phyloP scores from a whole-genome alignment of 2,329 filamentous ascomycete genomes.

The Didymella pomorum region DNA sequence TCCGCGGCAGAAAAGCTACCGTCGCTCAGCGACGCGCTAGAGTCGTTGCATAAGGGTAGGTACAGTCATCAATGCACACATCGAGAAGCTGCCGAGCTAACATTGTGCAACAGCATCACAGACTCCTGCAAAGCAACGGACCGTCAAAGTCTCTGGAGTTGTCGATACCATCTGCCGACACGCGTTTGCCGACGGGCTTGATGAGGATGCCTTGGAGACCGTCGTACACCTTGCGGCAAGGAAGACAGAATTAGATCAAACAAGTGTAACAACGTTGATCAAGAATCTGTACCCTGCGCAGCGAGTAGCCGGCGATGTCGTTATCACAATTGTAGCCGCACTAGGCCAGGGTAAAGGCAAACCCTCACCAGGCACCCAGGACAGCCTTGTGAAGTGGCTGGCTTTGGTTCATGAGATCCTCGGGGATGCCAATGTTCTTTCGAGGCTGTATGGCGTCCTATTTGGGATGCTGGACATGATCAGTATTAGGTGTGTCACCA shows the following conservation, averaged over 20 bases:
- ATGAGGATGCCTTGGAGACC: conserved; percentile 65
- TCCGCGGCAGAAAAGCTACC: conserved; percentile 38
- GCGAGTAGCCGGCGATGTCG: conserved; percentile 65
- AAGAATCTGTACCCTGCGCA: conserved; percentile 79
- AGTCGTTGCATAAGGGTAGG: conserved; percentile 47
- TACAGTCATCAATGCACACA: conserved; percentile 27
- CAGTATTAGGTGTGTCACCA: conserved; percentile 66
- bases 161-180: conserved; percentile 69
- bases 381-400: conserved; percentile 77
- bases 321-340: conserved; percentile 73
- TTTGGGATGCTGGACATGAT: conserved; percentile 86
- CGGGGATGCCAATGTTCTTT: conserved; percentile 68
- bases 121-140: conserved; percentile 70
- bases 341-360: conserved; percentile 82
- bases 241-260: conserved; percentile 77
- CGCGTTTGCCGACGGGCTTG: conserved; percentile 73
- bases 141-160: conserved; percentile 67
- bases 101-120: conserved; percentile 42
- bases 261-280: conserved; percentile 71
- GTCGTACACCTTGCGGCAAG: conserved; percentile 73
- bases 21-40: conserved; percentile 47
- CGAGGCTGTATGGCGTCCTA: conserved; percentile 75
- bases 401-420: conserved; percentile 77
- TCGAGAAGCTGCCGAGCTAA: conserved; percentile 33
- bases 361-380: conserved; percentile 74